Conservation (phyloP, 371 early-diverging fungal genomes). For the Actinomortierella wolfii region DNA sequence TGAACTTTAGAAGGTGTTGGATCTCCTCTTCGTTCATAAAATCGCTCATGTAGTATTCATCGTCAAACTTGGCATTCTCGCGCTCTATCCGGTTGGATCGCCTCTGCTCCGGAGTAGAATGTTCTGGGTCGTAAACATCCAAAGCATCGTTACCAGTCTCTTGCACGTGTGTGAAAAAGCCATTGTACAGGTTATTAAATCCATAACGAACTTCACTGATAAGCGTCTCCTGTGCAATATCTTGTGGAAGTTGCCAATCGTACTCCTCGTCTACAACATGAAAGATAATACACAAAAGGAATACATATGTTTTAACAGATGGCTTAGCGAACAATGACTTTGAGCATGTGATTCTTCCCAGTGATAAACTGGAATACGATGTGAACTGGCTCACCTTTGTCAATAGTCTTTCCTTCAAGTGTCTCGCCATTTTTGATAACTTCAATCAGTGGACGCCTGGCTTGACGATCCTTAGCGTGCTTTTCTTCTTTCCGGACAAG, state of each 20-base stretch:
- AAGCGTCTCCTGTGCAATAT: slow-evolving; percentile 50
- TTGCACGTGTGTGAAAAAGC: slow-evolving; percentile 75
- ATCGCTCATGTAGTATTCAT: slow-evolving; percentile 90
- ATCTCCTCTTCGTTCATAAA: slow-evolving; percentile 77
- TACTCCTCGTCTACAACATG: slow-evolving; percentile 63
- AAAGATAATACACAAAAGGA: slow-evolving; percentile 4
- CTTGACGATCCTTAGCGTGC: slow-evolving; percentile 28
- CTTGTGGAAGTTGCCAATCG: slow-evolving; percentile 90
- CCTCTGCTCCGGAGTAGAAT: slow-evolving; percentile 66
- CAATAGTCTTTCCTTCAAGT: slow-evolving; percentile 45
- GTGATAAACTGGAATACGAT: too few relatives aligned
- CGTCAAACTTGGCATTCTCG: slow-evolving; percentile 88
- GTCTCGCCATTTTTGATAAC: slow-evolving; percentile 58
- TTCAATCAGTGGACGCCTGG: slow-evolving; percentile 67
- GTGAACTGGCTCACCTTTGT: slow-evolving; percentile 31
- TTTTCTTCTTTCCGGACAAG: slow-evolving; percentile 66
- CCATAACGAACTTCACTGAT: slow-evolving; percentile 71
- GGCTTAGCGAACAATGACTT: too few relatives aligned
- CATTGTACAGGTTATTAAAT: slow-evolving; percentile 86
- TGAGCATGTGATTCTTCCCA: too few relatives aligned
- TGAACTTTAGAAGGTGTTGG: slow-evolving; percentile 67
- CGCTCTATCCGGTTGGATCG: slow-evolving; percentile 61
- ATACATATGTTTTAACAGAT: too few relatives aligned
- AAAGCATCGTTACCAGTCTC: slow-evolving; percentile 87
- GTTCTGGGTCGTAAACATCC: slow-evolving; percentile 77